Evolutionary conservation across 1,284 basidiomycete species (phyloP).

Genomic region (Ganoderma boninense): DNA sequence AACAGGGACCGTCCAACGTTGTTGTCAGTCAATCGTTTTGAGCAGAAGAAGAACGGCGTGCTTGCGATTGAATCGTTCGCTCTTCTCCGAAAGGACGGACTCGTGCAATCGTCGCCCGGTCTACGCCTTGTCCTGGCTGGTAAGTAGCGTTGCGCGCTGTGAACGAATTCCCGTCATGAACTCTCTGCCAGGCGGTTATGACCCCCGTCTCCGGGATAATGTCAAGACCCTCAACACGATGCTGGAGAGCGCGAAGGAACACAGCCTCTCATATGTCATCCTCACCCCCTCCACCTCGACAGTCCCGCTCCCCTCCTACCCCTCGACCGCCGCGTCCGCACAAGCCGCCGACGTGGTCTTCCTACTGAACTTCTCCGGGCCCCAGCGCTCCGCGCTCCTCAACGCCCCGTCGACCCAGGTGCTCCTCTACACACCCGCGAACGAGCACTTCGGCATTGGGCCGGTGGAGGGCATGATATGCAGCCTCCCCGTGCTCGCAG

Average conservation of each 20-base stretch:
- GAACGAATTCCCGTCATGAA: background rate
- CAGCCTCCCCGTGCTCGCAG: constrained; percentile 90
- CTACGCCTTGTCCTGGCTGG: constrained; percentile 82
- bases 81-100: constrained; percentile 41
- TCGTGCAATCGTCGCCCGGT: constrained; percentile 35
- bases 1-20: constrained; percentile 78
- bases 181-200: constrained; percentile 70
- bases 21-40: constrained; percentile 94
- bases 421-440: constrained; percentile 92
- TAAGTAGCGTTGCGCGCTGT: constrained; percentile 34
- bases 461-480: constrained; percentile 96
- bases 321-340: constrained; percentile 33
- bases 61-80: constrained; percentile 88
- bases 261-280: constrained; percentile 63
- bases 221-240: constrained; percentile 68
- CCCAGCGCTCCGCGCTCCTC: constrained; percentile 83
- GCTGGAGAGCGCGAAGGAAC: constrained; percentile 60
- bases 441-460: constrained; percentile 98
- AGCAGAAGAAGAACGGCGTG: constrained; percentile 92
- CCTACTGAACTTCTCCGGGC: constrained; percentile 86
- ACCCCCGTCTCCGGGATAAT: constrained; percentile 76
- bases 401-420: constrained; percentile 69
- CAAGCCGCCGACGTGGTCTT: constrained; percentile 70
- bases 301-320: constrained; percentile 50
- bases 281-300: constrained; percentile 51